Conservation (phyloP, 139 green algal species). For the Edaphochlamys debaryana region DNA sequence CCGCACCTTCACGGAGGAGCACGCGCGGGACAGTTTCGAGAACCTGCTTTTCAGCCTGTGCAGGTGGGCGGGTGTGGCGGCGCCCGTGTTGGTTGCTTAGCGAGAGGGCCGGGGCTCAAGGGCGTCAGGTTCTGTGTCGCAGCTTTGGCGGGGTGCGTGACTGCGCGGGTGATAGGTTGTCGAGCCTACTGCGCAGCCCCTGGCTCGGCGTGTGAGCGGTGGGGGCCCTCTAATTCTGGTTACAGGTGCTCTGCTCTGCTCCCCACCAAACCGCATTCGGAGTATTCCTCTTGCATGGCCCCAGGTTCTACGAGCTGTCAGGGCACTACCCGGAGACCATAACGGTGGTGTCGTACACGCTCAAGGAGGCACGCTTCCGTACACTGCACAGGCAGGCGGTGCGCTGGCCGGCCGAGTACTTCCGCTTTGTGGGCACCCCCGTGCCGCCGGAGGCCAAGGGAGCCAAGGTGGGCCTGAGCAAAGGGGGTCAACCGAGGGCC, state of each 20-base stretch:
- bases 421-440: conserved; percentile 85
- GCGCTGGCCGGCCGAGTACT: conserved; percentile 68
- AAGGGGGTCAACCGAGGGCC: no score
- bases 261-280: no score
- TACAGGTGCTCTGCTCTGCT: no score
- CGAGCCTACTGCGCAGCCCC: no score
- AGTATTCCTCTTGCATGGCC: no score
- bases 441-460: conserved; percentile 53
- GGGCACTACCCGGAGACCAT: conserved; percentile 83
- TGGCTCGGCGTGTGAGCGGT: no score
- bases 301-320: conserved; percentile 66
- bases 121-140: no score
- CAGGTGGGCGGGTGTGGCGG: conserved; percentile 43
- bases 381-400: conserved; percentile 82
- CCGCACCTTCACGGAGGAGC: conserved; percentile 78
- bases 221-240: no score
- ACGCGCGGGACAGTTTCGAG: conserved; percentile 91
- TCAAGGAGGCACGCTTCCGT: conserved; percentile 86
- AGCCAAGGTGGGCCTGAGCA: conserved; percentile 50
- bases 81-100: no score
- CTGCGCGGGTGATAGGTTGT: no score
- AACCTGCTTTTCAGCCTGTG: conserved; percentile 95
- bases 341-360: conserved; percentile 89
- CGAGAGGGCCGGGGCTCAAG: background rate
- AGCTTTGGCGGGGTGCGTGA: no score